Percentiles rank a stretch among this genome's conserved stretches.
phyloP scores from a whole-genome alignment of 192 early-diverging fungal genomes.

The Geranomyces michiganensis region DNA sequence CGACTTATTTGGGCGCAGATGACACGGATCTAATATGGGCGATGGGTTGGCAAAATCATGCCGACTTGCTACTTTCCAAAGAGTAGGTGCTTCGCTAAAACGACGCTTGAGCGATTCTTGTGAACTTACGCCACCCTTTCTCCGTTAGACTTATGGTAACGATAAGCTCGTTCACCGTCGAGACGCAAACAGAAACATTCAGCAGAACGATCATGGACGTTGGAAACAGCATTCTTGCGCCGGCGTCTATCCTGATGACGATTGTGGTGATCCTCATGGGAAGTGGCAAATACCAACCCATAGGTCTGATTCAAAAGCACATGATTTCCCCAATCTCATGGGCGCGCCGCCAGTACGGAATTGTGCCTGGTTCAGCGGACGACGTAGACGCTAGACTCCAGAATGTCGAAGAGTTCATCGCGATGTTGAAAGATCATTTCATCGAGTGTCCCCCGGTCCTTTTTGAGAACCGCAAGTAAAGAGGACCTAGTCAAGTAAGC shows the following conservation, averaged over 20 bases:
- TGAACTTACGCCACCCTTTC: too few species aligned
- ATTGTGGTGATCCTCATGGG: slow-evolving; percentile 51
- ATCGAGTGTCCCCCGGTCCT: slow-evolving; percentile 59
- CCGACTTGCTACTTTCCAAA: not conserved
- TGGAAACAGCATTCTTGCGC: slow-evolving; percentile 48
- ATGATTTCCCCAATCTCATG: not conserved
- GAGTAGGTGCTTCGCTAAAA: too few species aligned
- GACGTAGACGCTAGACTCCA: not conserved
- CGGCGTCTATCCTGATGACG: slow-evolving; percentile 49
- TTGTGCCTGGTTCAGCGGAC: not conserved
- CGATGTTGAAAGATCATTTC: slow-evolving; percentile 7
- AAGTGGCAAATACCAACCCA: slow-evolving; percentile 52
- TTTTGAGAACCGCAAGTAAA: too few species aligned
- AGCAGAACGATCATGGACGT: not conserved
- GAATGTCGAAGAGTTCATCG: slow-evolving; percentile 11
- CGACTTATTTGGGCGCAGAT: not conserved
- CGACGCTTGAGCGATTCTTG: too few species aligned
- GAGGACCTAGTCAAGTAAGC: too few species aligned
- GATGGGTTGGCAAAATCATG: not conserved
- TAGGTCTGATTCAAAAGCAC: slow-evolving; percentile 7
- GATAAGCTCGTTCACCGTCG: slow-evolving; percentile 9
- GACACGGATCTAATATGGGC: slow-evolving; percentile 19
- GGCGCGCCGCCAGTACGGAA: not conserved
- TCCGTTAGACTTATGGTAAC: not conserved
- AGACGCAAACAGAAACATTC: not conserved